These are phyloP conservation scores for Lentinula edodes DNA, from an alignment of 768 basidiomycete species.

Conservation along the genomic window DNA sequence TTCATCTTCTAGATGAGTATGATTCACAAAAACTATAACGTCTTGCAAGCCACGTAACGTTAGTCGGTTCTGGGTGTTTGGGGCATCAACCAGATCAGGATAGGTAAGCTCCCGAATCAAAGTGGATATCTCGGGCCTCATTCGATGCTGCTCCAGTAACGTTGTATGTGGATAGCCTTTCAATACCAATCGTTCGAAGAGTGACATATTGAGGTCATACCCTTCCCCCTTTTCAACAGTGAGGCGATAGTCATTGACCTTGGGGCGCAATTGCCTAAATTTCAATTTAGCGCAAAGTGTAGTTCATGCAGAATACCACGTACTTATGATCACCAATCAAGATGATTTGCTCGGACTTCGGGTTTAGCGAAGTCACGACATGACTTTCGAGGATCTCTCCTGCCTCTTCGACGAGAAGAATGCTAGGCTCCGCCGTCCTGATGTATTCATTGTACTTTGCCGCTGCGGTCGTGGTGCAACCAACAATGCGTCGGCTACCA, in stretches of 20 bases:
- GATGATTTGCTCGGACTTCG: slow-evolving; percentile 44
- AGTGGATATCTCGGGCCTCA: slow-evolving; percentile 68
- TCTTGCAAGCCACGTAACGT: slow-evolving; percentile 50
- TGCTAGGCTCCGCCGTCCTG: slow-evolving; percentile 37
- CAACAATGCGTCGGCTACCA: slow-evolving; percentile 49
- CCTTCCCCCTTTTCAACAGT: slow-evolving; percentile 67
- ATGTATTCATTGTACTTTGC: slow-evolving; percentile 52
- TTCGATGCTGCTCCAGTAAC: slow-evolving; percentile 57
- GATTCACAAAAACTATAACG: slow-evolving; percentile 59
- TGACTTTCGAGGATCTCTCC: slow-evolving; percentile 72
- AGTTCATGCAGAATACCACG: slow-evolving; percentile 14
- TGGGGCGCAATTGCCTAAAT: slow-evolving; percentile 63
- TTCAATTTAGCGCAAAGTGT: background rate
- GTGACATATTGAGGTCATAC: slow-evolving; percentile 59
- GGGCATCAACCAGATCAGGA: slow-evolving; percentile 55
- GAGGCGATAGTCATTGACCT: slow-evolving; percentile 58
- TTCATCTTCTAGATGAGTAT: slow-evolving; percentile 50
- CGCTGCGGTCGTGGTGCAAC: slow-evolving; percentile 66
- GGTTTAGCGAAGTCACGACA: slow-evolving; percentile 50
- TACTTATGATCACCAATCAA: slow-evolving; percentile 75
- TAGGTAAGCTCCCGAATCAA: slow-evolving; percentile 62
- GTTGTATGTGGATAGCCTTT: slow-evolving; percentile 58
- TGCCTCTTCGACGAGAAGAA: slow-evolving; percentile 67
- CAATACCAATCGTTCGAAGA: slow-evolving; percentile 67
- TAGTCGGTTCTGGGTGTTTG: slow-evolving; percentile 41